Evolutionary conservation across 1,284 basidiomycete species (phyloP), one percentile per base, ranked within the genome.

Genomic region (Puccinia sorghi): DNA sequence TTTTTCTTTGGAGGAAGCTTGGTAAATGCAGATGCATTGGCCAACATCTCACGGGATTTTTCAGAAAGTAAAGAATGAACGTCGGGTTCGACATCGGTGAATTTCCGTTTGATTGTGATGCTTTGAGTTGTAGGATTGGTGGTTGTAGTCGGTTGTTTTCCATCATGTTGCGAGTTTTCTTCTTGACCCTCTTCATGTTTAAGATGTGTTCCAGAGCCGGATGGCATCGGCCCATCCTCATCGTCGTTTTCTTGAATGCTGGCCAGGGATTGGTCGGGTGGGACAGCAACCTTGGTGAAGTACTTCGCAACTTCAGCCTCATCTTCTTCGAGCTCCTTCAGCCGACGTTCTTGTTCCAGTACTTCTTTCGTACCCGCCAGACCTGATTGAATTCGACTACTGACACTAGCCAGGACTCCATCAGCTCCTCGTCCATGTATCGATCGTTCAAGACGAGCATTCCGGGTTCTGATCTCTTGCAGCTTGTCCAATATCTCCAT

Each of bases 401-500:
- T 74, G 27, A 80, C 71, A 43, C 67, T 79, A 13, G 67, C 39
- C 5, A 84, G 80, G 1, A 84, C 82, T 9, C 81, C 80, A 39
- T 84, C 83, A 1, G 82, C 72, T 63, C 84, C 82, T 27, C 83
- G 82, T 27, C 67, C 67, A 32, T 71, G 57, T 11, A 25, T 22
- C 7, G 76, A 71, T 39, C 92, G 87, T 83, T 98, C 96, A 80
- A 94, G 90, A 64, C 95, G 88, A 0, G 97, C 94, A 85, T 99
- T 99, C 52, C 93, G 88, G 8, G 92, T 92, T 81, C 94, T 88
- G 81, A 99, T 93, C 83, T 98, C 96, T 83, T 97, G 94, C 79
- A 99, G 86, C 32, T 94, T 93, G 85, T 99, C 96, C 82, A 98
- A 88, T 78, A 97, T 92, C 83, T 99, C 97, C 96, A 99, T 99